phyloP scores from a whole-genome alignment of 225 moss, liverwort and hornwort genomes.

The Ulota crispa region DNA sequence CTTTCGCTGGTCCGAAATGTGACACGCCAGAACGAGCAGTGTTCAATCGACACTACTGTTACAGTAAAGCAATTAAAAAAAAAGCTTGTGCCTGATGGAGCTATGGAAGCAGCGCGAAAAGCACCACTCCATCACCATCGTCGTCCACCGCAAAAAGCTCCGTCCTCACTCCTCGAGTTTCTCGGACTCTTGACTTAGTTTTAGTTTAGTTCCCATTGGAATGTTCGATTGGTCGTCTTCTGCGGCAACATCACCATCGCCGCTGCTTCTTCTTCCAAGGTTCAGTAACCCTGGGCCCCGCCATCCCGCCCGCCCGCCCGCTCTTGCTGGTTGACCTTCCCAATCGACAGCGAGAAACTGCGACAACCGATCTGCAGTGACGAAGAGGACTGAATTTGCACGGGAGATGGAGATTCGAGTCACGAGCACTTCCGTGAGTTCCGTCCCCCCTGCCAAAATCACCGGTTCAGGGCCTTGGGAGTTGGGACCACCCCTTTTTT shows the following conservation, averaged over 20 bases:
- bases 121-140: neutral
- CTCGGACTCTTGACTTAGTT: neutral
- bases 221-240: neutral
- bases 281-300: neutral
- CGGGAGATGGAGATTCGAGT: neutral
- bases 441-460: neutral
- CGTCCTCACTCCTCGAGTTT: neutral
- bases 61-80: neutral
- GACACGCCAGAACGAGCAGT: neutral
- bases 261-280: neutral
- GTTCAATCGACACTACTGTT: neutral
- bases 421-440: neutral
- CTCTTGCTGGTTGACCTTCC: neutral
- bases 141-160: neutral
- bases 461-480: neutral
- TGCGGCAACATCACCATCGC: neutral
- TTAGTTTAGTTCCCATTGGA: neutral
- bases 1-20: constrained; percentile 1
- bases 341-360: neutral
- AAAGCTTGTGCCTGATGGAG: neutral
- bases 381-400: neutral
- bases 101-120: neutral
- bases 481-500: too few species aligned
- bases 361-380: neutral
- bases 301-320: neutral